A percentile compares a stretch with the other conserved stretches of the same genome.
These are phyloP conservation scores for Lactarius quietus DNA, from an alignment of 768 basidiomycete genomes.

Conservation along the genomic window DNA sequence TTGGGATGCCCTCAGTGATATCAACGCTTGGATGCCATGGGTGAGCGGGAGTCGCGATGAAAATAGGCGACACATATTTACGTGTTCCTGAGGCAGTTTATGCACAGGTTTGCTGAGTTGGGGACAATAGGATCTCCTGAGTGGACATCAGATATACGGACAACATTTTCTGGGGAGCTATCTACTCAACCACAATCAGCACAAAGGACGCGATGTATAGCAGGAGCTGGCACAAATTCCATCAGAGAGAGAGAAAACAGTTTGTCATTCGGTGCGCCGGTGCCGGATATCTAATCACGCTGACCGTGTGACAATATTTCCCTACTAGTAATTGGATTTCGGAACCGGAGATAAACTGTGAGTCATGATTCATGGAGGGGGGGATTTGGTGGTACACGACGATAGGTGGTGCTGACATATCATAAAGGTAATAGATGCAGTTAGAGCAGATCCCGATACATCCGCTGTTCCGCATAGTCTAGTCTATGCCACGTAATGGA, in stretches of 20 bases:
- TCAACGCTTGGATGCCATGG: constrained; percentile 58
- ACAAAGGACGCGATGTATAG: constrained; percentile 80
- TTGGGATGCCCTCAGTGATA: constrained; percentile 97
- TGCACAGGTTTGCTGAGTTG: constrained; percentile 90
- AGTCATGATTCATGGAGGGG: constrained; percentile 9
- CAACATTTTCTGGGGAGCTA: neutral
- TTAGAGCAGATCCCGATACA: neutral
- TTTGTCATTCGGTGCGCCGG: constrained; percentile 1
- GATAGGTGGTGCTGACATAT: neutral
- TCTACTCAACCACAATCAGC: constrained; percentile 73
- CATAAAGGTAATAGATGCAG: constrained; percentile 2
- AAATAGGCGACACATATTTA: constrained; percentile 35
- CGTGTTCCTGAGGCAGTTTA: constrained; percentile 86
- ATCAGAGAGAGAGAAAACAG: constrained; percentile 37
- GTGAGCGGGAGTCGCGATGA: neutral
- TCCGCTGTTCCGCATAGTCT: constrained; percentile 11
- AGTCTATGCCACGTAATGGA: constrained; percentile 15
- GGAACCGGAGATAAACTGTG: constrained; percentile 5
- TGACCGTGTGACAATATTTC: constrained; percentile 9
- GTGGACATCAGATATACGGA: constrained; percentile 14
- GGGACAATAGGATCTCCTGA: constrained; percentile 82
- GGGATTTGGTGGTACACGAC: neutral
- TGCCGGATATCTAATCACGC: neutral
- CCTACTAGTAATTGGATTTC: neutral
- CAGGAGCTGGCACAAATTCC: constrained; percentile 75